These are phyloP conservation scores for Pinus tabuliformis DNA, from an alignment of 75 land plant genomes.

Conservation along the genomic window DNA sequence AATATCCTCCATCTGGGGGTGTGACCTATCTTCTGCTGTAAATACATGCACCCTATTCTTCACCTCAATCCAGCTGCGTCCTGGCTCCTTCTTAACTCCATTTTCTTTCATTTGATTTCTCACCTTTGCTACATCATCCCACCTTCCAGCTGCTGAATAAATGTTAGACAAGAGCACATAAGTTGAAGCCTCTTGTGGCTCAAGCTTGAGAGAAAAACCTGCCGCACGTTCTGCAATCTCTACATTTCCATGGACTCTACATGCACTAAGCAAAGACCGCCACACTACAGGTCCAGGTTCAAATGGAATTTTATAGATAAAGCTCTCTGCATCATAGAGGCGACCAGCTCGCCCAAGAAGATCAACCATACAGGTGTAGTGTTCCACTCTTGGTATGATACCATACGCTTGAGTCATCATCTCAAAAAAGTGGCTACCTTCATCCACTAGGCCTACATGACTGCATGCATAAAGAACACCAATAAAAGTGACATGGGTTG, in stretches of 20 bases:
- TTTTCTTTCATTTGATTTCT: slow-evolving; percentile 7
- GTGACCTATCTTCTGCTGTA: slow-evolving; percentile 7
- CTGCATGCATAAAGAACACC: slow-evolving; percentile 25
- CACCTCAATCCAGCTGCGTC: slow-evolving; percentile 5
- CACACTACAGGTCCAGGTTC: slow-evolving; percentile 6
- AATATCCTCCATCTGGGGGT: slow-evolving; percentile 10
- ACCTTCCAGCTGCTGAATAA: slow-evolving; percentile 9
- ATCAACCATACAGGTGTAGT: slow-evolving; percentile 13
- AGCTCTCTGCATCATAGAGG: slow-evolving; percentile 1
- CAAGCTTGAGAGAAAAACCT: slow-evolving; percentile 8
- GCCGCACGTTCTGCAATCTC: slow-evolving; percentile 15
- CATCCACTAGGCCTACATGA: slow-evolving; percentile 11
- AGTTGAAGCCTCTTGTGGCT: slow-evolving; percentile 16
- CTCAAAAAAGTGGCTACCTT: slow-evolving; percentile 3
- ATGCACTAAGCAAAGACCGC: slow-evolving; percentile 12
- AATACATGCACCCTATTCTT: slow-evolving; percentile 8
- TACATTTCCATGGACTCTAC: slow-evolving; percentile 8
- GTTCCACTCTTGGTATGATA: slow-evolving; percentile 6
- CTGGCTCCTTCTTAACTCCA: slow-evolving; percentile 11
- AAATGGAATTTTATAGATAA: slow-evolving; percentile 9
- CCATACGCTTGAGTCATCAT: neutral
- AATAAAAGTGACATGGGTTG: slow-evolving; percentile 24
- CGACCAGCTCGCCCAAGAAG: slow-evolving; percentile 13
- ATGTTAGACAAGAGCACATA: slow-evolving; percentile 12
- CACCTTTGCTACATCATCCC: slow-evolving; percentile 12